Conservation (phyloP, 1,284 basidiomycete species). For the Cryptococcus sp. region DNA sequence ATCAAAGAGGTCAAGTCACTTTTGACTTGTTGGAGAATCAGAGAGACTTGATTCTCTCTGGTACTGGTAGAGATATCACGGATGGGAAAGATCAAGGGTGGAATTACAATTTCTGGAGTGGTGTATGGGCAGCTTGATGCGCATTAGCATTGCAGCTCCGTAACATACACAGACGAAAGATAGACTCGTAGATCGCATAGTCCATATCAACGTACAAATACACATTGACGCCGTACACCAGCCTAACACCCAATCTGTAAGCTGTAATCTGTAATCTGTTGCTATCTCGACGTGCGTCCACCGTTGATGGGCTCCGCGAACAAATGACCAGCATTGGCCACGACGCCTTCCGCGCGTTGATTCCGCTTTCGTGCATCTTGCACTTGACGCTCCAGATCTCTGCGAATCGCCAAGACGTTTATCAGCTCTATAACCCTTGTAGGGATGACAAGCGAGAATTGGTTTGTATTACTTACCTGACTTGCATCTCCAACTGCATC, state of each 20-base stretch:
- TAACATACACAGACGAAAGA: too few relatives aligned
- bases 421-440: background rate
- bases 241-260: background rate
- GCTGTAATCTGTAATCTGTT: background rate
- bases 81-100: constrained; percentile 22
- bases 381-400: constrained; percentile 49
- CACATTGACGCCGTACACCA: too few relatives aligned
- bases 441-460: background rate
- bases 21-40: constrained; percentile 27
- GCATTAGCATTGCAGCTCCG: too few relatives aligned
- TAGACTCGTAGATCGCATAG: too few relatives aligned
- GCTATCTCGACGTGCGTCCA: background rate
- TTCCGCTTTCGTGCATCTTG: constrained; percentile 40
- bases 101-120: constrained; percentile 54
- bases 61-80: constrained; percentile 31
- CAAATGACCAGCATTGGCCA: constrained; percentile 42
- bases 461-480: constrained; percentile 36
- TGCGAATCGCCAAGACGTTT: constrained; percentile 10
- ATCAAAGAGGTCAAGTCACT: constrained; percentile 38
- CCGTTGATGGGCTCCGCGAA: constrained; percentile 1
- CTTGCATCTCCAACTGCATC: constrained; percentile 53
- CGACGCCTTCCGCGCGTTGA: constrained; percentile 41
- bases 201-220: too few relatives aligned
- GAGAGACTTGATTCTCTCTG: constrained; percentile 25
- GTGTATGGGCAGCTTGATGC: constrained; percentile 15